Conservation (phyloP, 345 rosid genomes). For the Gossypium thurberi region DNA sequence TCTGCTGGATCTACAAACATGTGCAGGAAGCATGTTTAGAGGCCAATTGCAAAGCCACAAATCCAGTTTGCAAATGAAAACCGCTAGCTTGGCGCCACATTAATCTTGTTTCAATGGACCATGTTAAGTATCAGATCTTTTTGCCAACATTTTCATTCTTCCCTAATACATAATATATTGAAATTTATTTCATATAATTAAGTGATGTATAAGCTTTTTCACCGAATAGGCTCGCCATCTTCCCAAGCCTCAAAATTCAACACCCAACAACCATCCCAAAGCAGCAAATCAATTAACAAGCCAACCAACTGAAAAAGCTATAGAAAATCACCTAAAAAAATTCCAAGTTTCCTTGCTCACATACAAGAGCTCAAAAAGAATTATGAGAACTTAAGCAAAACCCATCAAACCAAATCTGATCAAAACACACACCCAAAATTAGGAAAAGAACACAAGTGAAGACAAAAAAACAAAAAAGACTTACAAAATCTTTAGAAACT, state of each 20-base stretch:
- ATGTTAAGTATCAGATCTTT: background rate
- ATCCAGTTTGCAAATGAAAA: background rate
- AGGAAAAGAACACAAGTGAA: background rate
- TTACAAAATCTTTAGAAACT: slow-evolving; percentile 19
- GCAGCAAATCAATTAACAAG: background rate
- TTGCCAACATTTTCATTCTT: background rate
- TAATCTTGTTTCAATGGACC: background rate
- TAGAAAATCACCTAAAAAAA: background rate
- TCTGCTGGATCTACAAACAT: background rate
- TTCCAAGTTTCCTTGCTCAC: background rate
- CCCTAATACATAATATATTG: too few relatives aligned
- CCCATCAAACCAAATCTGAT: background rate
- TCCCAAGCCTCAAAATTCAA: background rate
- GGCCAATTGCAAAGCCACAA: background rate
- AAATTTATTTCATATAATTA: background rate
- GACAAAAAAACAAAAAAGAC: background rate
- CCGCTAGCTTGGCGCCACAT: background rate
- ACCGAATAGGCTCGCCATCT: background rate
- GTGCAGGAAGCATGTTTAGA: background rate
- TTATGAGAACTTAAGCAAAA: background rate
- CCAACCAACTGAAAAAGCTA: background rate
- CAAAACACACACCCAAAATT: background rate
- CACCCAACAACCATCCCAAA: background rate
- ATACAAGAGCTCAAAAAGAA: background rate
- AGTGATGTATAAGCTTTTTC: background rate